Base-by-base conservation (phyloP, 2,329 filamentous ascomycete genomes). In the Diaporthe caulivora region DNA sequence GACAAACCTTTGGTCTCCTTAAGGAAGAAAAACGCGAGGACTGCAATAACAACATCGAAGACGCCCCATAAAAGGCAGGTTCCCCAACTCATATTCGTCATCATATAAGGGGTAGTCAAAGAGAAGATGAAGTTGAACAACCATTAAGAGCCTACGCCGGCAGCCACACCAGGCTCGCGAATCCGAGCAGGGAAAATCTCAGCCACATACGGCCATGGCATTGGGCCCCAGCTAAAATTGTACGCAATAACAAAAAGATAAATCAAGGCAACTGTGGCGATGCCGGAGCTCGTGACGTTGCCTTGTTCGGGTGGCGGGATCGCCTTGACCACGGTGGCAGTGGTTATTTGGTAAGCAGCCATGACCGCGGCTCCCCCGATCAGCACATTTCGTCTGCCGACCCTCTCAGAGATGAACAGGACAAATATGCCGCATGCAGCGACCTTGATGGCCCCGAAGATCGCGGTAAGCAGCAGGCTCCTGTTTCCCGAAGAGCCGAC, bases 1-100 rank as follows among this genome's bases (percentile, higher is more conserved):
- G 89, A 90, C 8, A 93, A 84, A 57, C 91, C 91, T 82, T 93
- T 93, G 64, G 92, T 94, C 83, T 93, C 92, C 73, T 92, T 91
- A 72, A 93, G 84, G 79, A 90, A 86, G 76, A 88, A 87, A 78
- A 82, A 89, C 34, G 88, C 84, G 76, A 87, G 72, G 9, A 78
- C 42, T 2, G 79, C 80, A 58, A 86, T 87, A 47, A 84, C 77
- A 17, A 84, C 73, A 74, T 87, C 85, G 24, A 86, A 84, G 13
- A 84, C 74, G 24, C 84, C 86, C 82, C 86, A 88, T 74, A 88
- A 80, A 5, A 87, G 76, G 75, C 87, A 87, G 0, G 84, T 85
- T 17, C 82, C 83, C 85, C 84, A 88, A 0, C 84, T 83, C 71
- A 89, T 81, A 44, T 83, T 82, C 1, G 79, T 76, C 70, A 89